phyloP scores from a whole-genome alignment of 73 alveolate genomes.

The Stentor coeruleus region DNA sequence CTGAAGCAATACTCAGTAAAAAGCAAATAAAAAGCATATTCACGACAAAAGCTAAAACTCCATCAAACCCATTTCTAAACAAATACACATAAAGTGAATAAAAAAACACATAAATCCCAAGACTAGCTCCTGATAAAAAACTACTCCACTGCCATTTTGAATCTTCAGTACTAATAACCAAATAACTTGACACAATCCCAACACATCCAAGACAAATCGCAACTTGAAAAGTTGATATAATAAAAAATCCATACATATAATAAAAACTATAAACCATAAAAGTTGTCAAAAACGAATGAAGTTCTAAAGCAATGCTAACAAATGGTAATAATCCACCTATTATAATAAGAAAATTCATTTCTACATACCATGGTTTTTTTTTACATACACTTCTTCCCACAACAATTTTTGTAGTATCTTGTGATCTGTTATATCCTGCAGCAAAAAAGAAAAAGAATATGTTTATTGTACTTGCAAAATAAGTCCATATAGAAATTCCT shows the following conservation, averaged over 20 bases:
- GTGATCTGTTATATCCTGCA: neutral
- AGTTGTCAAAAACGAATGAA: neutral
- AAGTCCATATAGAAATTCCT: neutral
- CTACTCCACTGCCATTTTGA: slow-evolving; percentile 27
- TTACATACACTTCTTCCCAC: neutral
- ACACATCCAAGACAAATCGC: slow-evolving; percentile 22
- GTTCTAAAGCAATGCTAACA: slow-evolving; percentile 14
- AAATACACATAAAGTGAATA: slow-evolving; percentile 10
- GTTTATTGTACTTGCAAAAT: neutral
- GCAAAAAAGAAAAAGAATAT: neutral
- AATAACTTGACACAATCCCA: neutral
- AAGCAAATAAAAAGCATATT: neutral
- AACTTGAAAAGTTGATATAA: neutral
- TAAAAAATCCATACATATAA: slow-evolving; percentile 13
- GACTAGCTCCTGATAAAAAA: neutral
- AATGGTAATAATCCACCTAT: slow-evolving; percentile 7
- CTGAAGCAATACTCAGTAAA: neutral
- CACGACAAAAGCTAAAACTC: neutral
- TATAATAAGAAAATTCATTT: neutral
- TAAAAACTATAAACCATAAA: slow-evolving; percentile 9
- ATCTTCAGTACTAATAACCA: slow-evolving; percentile 17
- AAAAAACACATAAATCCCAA: neutral
- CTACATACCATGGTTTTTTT: neutral
- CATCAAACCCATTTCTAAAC: neutral
- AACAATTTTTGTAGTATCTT: neutral